Evolutionary conservation across 108 stramenopile species (phyloP).

Genomic region (Schizochytrium sp.): DNA sequence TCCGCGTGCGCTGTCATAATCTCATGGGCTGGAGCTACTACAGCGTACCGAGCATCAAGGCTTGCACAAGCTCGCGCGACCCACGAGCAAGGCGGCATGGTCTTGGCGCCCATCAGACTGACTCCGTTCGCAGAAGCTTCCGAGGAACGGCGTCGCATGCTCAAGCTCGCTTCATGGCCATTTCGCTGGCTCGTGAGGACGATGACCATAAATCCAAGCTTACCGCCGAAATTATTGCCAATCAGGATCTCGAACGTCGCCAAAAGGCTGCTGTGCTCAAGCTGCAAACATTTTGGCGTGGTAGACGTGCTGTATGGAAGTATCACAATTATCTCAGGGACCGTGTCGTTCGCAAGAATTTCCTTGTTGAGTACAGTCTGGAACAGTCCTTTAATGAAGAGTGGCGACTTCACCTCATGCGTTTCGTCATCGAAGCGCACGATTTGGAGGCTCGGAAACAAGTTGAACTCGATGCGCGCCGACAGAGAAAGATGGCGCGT

Average conservation of each 20-base stretch:
- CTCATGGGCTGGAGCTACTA: slow-evolving; percentile 9
- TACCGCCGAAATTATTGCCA: not conserved
- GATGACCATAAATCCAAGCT: not conserved
- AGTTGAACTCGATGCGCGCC: not conserved
- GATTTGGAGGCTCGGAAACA: not conserved
- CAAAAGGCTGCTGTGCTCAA: not conserved
- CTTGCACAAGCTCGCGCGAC: not conserved
- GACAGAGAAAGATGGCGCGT: not conserved
- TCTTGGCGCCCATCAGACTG: not conserved
- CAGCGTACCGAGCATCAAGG: not conserved
- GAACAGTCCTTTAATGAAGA: not conserved
- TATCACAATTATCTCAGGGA: not conserved
- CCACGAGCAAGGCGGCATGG: not conserved
- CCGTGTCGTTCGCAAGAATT: not conserved
- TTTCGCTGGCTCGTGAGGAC: not conserved
- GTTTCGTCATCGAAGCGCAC: not conserved
- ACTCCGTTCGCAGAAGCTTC: not conserved
- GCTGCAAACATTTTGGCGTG: not conserved
- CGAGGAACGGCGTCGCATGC: not conserved
- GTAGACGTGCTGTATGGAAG: not conserved
- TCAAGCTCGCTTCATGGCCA: not conserved
- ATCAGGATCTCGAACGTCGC: no score
- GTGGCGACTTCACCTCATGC: not conserved
- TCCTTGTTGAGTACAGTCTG: not conserved
- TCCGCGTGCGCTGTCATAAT: slow-evolving; percentile 5